Evolutionary conservation across 495 filamentous ascomycete genomes (phyloP), one percentile per base, ranked within the genome.

Genomic region (Lasiosphaeria hispida): DNA sequence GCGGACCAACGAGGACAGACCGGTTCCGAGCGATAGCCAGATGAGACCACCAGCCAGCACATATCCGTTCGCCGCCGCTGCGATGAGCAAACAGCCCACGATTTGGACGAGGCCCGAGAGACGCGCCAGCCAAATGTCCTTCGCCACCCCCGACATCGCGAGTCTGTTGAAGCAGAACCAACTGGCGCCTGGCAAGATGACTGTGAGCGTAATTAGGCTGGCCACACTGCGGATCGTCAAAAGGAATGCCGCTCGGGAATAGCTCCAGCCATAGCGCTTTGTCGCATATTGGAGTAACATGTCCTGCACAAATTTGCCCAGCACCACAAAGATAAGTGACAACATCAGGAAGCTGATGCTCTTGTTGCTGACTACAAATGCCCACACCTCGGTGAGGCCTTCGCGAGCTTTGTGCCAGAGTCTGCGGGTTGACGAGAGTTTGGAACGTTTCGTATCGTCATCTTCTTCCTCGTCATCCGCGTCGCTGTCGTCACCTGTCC

Each of bases 211-310:
- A 2, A 66, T 47, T 42, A 72, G 33, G 53, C 63, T 68, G 2
- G 54, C 55, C 7, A 53, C 60, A 50, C 63, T 63, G 19, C 64
- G 58, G 40, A 72, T 55, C 0, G 65, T 63, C 7, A 69, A 33
- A 9, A 72, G 35, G 19, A 64, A 62, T 0, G 71, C 62, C 1
- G 68, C 71, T 34, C 51, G 7, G 41, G 54, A 53, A 66, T 68
- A 72, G 37, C 50, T 60, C 66, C 69, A 74, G 11, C 54, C 34
- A 54, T 69, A 74, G 10, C 71, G 61, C 39, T 63, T 61, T 2
- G 64, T 68, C 10, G 68, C 63, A 57, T 74, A 74, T 52, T 74
- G 71, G 3, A 73, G 50, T 2, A 74, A 44, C 9, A 72, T 10
- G 36, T 68, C 68, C 14, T 63, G 57, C 14, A 66, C 64, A 14